Conservation (phyloP, 768 basidiomycete genomes). For the Leccinum subtestaceum region DNA sequence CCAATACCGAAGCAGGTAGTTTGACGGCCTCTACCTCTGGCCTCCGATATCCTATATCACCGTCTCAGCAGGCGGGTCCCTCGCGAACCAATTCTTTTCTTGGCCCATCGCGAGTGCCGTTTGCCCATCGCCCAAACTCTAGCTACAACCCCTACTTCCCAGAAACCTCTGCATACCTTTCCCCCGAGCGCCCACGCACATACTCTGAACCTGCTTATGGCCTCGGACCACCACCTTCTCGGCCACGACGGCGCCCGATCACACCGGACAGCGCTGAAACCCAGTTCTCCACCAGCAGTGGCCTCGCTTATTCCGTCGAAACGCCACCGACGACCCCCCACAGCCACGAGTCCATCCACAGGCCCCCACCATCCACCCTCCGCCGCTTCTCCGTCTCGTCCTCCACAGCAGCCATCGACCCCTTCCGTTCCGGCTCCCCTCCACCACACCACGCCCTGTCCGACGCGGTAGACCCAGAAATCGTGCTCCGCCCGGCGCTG, state of each 20-base stretch:
- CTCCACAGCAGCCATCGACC: constrained; percentile 26
- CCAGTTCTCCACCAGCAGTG: constrained; percentile 47
- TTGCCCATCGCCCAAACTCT: constrained; percentile 22
- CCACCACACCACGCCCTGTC: constrained; percentile 31
- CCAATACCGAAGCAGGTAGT: constrained; percentile 55
- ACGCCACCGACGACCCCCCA: constrained; percentile 42
- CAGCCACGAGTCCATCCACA: constrained; percentile 18
- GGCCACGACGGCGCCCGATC: constrained; percentile 33
- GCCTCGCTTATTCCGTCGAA: constrained; percentile 41
- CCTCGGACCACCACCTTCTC: constrained; percentile 25
- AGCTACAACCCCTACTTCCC: constrained; percentile 17
- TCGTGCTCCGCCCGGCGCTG: constrained; percentile 60
- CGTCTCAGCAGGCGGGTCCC: constrained; percentile 30
- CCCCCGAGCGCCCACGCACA: constrained; percentile 5
- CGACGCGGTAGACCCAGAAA: constrained; percentile 47
- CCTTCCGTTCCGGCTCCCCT: constrained; percentile 35
- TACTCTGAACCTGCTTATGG: constrained; percentile 19
- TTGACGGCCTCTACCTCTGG: not conserved
- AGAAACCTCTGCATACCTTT: constrained; percentile 1
- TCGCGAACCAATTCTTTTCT: constrained; percentile 13
- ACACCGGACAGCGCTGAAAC: constrained; percentile 55
- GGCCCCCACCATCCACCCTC: constrained; percentile 12
- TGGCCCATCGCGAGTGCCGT: constrained; percentile 8
- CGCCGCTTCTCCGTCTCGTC: constrained; percentile 38
- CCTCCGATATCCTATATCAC: constrained; percentile 3